Evolutionary conservation across 495 filamentous ascomycete genomes (phyloP), one percentile per base, ranked within the genome.

Genomic region (Trichoderma parareesei): DNA sequence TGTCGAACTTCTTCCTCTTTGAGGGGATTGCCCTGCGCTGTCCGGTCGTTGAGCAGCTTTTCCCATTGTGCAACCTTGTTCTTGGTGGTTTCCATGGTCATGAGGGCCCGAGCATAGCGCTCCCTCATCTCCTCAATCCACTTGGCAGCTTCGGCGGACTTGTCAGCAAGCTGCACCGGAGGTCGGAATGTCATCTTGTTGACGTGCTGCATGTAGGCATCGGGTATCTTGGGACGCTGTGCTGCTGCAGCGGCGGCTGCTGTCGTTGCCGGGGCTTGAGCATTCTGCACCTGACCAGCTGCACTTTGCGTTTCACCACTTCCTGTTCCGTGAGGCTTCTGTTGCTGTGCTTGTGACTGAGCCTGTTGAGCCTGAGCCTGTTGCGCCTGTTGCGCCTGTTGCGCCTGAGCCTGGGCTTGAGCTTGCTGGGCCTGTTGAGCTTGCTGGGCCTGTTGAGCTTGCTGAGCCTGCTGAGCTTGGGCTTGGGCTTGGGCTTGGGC

Each of bases 11-110:
- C 78, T 0, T 79, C 76, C 0, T 68, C 49, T 14, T 73, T 46
- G 10, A 77, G 61, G 0, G 69, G 64, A 53, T 65, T 69, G 0
- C 71, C 71, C 38, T 74, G 76, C 1, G 73, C 71, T 18, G 66
- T 60, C 3, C 74, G 71, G 2, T 74, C 75, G 53, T 75, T 77
- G 3, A 79, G 7, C 2, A 69, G 44, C 4, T 69, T 66, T 5
- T 78, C 72, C 35, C 76, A 35, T 57, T 68, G 71, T 5, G 65
- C 63, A 4, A 67, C 42, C 20, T 65, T 66, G 7, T 27, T 57
- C 38, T 72, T 72, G 0, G 72, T 65, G 14, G 8, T 66, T 43
- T 81, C 79, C 73, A 79, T 78, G 38, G 65, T 64, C 18, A 71
- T 59, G 4, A 82, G 64, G 13, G 69, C 71, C 18, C 71, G 70